Evolutionary conservation across 495 filamentous ascomycete species (phyloP).

Genomic region (Xylaria telfairii): DNA sequence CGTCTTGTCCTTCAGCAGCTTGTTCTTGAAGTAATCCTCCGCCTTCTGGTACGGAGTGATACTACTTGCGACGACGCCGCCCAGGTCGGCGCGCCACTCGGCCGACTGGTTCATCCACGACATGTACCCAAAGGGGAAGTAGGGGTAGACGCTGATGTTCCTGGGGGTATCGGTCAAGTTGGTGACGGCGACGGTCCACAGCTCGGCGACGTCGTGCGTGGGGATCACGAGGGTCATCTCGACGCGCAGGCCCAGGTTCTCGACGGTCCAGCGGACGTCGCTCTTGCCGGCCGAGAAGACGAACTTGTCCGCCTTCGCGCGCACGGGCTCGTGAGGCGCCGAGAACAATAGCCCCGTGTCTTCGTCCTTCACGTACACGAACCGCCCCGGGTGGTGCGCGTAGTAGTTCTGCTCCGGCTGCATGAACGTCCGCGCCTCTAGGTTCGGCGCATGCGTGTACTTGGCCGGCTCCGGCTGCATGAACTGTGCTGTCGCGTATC

Average conservation of each 20-base stretch:
- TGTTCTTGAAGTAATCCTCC: constrained; percentile 62
- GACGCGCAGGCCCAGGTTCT: constrained; percentile 56
- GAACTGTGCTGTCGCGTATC: constrained; percentile 63
- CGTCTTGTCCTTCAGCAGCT: constrained; percentile 62
- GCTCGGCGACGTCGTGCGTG: constrained; percentile 59
- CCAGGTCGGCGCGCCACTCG: constrained; percentile 54
- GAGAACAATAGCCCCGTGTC: constrained; percentile 60
- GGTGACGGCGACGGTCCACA: constrained; percentile 61
- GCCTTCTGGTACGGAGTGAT: constrained; percentile 64
- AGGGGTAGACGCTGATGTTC: constrained; percentile 59
- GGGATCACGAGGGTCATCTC: constrained; percentile 60
- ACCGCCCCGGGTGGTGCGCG: constrained; percentile 62
- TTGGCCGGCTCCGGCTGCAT: constrained; percentile 66
- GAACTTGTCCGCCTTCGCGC: constrained; percentile 53
- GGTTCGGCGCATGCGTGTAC: constrained; percentile 61
- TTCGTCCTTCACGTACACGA: constrained; percentile 65
- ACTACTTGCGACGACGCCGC: constrained; percentile 55
- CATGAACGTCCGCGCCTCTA: constrained; percentile 66
- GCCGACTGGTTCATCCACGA: constrained; percentile 67
- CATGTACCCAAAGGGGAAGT: constrained; percentile 65
- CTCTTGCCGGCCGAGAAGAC: constrained; percentile 62
- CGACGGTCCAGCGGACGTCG: constrained; percentile 59
- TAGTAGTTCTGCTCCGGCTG: constrained; percentile 66
- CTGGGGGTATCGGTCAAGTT: constrained; percentile 54
- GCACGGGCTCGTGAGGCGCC: constrained; percentile 62